These are phyloP conservation scores for Pachysandra terminalis DNA, from an alignment of 164 flowering plant species.

Conservation along the genomic window DNA sequence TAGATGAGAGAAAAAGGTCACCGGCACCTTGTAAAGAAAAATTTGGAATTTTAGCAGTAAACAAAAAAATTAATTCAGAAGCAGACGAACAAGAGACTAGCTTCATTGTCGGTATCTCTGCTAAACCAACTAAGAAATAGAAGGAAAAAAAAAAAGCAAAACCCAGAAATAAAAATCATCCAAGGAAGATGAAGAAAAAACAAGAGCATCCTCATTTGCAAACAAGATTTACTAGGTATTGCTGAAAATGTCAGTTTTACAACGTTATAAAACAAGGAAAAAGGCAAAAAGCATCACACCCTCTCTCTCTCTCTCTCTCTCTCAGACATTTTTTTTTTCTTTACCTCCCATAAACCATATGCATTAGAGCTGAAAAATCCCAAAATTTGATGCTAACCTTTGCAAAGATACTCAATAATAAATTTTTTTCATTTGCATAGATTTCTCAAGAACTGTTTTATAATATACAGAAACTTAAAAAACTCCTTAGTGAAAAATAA, in stretches of 20 bases:
- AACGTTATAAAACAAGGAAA: not conserved
- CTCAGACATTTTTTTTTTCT: constrained; percentile 1
- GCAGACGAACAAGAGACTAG: too few species aligned
- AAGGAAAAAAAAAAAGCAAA: too few species aligned
- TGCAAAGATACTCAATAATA: not conserved
- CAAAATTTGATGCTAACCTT: constrained; percentile 8
- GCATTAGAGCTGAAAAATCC: constrained; percentile 2
- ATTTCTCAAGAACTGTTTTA: too few species aligned
- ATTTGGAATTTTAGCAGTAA: constrained; percentile 17
- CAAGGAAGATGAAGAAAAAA: not conserved
- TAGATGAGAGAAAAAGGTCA: constrained; percentile 2
- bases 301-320: constrained; percentile 6
- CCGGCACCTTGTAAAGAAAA: constrained; percentile 9
- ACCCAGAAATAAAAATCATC: constrained; percentile 1
- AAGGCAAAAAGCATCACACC: not conserved
- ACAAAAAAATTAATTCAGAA: constrained; percentile 3
- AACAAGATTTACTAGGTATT: not conserved
- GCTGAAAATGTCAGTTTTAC: constrained; percentile 5
- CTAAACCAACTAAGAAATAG: constrained; percentile 5
- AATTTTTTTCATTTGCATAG: not conserved
- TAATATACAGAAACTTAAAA: too few species aligned
- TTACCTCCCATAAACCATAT: constrained; percentile 23
- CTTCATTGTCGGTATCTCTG: too few species aligned
- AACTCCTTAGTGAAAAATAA: too few species aligned
- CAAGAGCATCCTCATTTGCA: not conserved